These are phyloP conservation scores for Pseudogymnoascus sp. DNA, from an alignment of 2,329 filamentous ascomycete genomes.

Conservation along the genomic window DNA sequence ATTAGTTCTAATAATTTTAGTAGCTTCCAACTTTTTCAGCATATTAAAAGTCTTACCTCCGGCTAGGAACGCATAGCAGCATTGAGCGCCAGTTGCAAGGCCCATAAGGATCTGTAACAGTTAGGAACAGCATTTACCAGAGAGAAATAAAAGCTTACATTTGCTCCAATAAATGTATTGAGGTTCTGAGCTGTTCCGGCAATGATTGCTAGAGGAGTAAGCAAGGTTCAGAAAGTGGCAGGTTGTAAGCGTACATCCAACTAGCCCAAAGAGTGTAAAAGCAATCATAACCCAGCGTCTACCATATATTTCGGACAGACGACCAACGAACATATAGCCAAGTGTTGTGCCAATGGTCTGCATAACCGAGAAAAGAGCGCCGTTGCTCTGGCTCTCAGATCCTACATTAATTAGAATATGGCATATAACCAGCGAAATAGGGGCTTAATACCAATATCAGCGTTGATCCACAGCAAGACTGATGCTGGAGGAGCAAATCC, in stretches of 20 bases:
- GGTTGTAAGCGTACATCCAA: neutral
- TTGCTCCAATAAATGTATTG: conserved; percentile 27
- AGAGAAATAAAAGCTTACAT: neutral
- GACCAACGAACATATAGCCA: conserved; percentile 36
- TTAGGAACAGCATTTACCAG: neutral
- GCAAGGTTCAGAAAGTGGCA: neutral
- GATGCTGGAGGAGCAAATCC: neutral
- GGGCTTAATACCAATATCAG: neutral
- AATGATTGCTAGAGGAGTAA: conserved; percentile 20
- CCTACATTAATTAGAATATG: neutral
- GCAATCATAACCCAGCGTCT: conserved; percentile 35
- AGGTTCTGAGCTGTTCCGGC: conserved; percentile 27
- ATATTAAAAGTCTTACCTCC: conserved; percentile 16
- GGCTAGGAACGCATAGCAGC: conserved; percentile 27
- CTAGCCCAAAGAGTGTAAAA: neutral
- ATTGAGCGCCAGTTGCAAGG: conserved; percentile 25
- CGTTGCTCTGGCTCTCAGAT: neutral
- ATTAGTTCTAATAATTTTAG: conserved; percentile 28
- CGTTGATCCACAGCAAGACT: neutral
- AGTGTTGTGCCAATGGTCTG: conserved; percentile 33
- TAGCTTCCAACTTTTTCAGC: neutral
- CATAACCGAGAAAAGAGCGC: neutral
- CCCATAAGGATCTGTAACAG: conserved; percentile 20
- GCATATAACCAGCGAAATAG: neutral
- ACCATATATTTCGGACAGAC: conserved; percentile 38